Base-by-base conservation (phyloP, 176 grass and related monocot genomes). In the Oryza meridionalis region DNA sequence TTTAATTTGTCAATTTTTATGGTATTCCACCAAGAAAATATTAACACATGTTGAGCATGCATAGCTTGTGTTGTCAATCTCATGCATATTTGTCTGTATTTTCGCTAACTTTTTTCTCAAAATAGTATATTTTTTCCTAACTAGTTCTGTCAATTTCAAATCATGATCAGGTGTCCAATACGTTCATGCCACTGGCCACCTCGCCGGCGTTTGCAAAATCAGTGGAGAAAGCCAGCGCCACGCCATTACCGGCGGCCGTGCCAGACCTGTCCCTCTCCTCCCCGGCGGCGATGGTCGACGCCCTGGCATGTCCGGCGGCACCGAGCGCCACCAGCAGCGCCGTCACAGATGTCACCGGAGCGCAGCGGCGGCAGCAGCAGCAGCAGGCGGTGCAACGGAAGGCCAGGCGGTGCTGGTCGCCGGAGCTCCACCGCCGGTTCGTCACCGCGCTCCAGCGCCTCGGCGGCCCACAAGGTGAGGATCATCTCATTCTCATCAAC, bases 361-460 rank as follows among this genome's bases (percentile, higher is more conserved):
- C 84, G 69, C 65, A 7, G 82, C 58, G 58, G 47, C 86, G 77
- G 22, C 67, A 49, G 35, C 85, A 86, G 9, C 87, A 84, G 14
- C 72, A 78, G 9, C 86, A 87, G 12, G 33, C 19, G 40, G 49
- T 77, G 77, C 91, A 90, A 61, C 93, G 93, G 74, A 99, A 99
- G 89, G 73, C 86, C 38, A 82, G 93, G 62, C 44, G 96, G 58
- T 94, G 93, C 77, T 99, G 96, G 96, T 99, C 96, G 5, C 91
- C 89, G 25, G 96, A 96, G 81, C 83, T 99, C 43, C 96, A 99
- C 65, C 87, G 89, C 19, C 87, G 85, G 26, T 98, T 98, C 77
- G 77, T 95, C 19, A 67, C 88, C n/a, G 93, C 96, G 3, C 86
- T 98, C 45, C 87, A 95, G 72, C 89, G 89, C 11, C 91, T 98